Conservation (phyloP, 2,329 filamentous ascomycete genomes). For the Ceratocystis colombiana region DNA sequence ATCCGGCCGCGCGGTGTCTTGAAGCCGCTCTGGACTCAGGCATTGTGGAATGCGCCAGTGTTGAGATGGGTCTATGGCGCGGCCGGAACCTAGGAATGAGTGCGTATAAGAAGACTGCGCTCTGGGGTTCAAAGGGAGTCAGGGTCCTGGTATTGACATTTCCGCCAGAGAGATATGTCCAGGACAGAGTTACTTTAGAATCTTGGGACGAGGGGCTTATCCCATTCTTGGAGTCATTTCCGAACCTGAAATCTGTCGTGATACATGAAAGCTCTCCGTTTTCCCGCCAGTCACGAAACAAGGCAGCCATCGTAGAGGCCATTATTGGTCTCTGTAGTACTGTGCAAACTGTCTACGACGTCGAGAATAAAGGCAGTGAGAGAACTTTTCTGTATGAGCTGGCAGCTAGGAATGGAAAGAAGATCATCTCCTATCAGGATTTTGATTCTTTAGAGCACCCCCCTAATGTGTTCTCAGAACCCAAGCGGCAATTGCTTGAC, state of each 20-base stretch:
- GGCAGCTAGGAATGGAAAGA: constrained; percentile 1
- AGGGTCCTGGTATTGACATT: not conserved
- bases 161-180: not conserved
- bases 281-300: not conserved
- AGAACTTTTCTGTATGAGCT: not conserved
- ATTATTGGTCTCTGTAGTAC: not conserved
- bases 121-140: constrained; percentile 12
- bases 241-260: constrained; percentile 26
- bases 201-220: constrained; percentile 21
- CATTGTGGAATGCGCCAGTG: not conserved
- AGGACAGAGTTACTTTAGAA: too few relatives aligned
- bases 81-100: not conserved
- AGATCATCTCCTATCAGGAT: too few relatives aligned
- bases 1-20: not conserved
- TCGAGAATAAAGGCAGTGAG: not conserved
- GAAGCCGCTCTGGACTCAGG: not conserved
- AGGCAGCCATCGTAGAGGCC: constrained; percentile 2
- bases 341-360: constrained; percentile 13
- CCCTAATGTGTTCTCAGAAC: not conserved
- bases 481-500: not conserved
- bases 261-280: constrained; percentile 24
- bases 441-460: not conserved
- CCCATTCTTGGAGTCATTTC: constrained; percentile 26
- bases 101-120: not conserved
- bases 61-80: not conserved